Evolutionary conservation across 495 filamentous ascomycete genomes (phyloP).

Genomic region (Staphylotrichum longicolle): DNA sequence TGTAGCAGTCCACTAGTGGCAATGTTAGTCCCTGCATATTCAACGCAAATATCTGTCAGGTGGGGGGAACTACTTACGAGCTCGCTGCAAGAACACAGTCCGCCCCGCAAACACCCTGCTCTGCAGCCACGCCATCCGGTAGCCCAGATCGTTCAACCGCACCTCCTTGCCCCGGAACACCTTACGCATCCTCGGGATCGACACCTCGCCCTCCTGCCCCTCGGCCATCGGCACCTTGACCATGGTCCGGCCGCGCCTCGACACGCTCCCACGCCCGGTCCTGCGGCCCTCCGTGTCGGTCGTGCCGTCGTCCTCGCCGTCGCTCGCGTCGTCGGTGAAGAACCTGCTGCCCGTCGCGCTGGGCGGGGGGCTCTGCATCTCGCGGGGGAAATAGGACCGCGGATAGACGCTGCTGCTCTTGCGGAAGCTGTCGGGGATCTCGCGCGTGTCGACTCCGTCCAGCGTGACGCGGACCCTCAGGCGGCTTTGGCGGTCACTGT

Average conservation of each 20-base stretch:
- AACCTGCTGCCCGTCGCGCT: constrained; percentile 63
- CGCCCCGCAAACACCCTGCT: constrained; percentile 80
- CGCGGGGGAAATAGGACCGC: constrained; percentile 80
- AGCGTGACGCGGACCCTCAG: constrained; percentile 85
- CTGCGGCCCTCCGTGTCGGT: constrained; percentile 51
- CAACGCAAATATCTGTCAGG: not conserved
- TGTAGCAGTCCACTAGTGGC: constrained; percentile 74
- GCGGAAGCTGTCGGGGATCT: constrained; percentile 92
- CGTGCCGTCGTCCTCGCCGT: constrained; percentile 55
- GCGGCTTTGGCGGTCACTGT: constrained; percentile 70
- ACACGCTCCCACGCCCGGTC: constrained; percentile 27
- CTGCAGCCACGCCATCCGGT: constrained; percentile 93
- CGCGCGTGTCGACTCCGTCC: constrained; percentile 83
- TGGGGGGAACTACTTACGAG: constrained; percentile 60
- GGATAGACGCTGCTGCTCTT: constrained; percentile 84
- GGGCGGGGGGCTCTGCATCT: constrained; percentile 78
- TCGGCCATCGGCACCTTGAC: constrained; percentile 70
- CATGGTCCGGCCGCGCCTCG: constrained; percentile 26
- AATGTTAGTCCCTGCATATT: constrained; percentile 34
- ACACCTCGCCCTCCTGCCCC: constrained; percentile 58
- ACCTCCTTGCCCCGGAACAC: constrained; percentile 72
- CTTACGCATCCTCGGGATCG: constrained; percentile 68
- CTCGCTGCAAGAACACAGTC: constrained; percentile 87
- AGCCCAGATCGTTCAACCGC: constrained; percentile 85
- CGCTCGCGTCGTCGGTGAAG: constrained; percentile 57